Evolutionary conservation across 208 protist genomes (phyloP).

Genomic region (Leptomonas pyrrhocoris): DNA sequence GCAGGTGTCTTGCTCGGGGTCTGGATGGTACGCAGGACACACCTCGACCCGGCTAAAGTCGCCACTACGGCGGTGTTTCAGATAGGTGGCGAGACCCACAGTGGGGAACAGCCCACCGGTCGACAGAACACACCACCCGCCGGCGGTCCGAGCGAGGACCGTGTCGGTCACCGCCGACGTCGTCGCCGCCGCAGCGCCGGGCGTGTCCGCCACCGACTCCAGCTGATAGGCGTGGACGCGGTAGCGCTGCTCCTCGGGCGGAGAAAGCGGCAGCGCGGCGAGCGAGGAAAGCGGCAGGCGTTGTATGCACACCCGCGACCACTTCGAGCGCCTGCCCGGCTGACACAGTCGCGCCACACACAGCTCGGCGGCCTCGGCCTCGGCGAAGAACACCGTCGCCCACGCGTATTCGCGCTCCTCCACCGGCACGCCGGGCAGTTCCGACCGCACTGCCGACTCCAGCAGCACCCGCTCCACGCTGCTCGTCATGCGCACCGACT

Average conservation of each 20-base stretch:
- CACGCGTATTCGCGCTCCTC: conserved; percentile 35
- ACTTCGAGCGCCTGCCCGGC: conserved; percentile 36
- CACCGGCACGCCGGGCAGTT: conserved; percentile 10
- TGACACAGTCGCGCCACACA: conserved; percentile 32
- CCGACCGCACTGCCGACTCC: conserved; percentile 6
- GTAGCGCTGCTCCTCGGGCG: conserved; percentile 23
- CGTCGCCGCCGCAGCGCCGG: neutral
- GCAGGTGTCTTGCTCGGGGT: conserved; percentile 17
- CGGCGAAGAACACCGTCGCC: conserved; percentile 34
- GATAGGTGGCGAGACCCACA: conserved; percentile 24
- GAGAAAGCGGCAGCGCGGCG: conserved; percentile 13
- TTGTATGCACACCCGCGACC: conserved; percentile 29
- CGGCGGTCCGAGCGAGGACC: conserved; percentile 16
- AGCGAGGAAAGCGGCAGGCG: conserved; percentile 22
- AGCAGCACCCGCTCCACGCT: conserved; percentile 35
- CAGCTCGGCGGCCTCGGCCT: conserved; percentile 33
- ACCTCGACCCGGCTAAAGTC: conserved; percentile 28
- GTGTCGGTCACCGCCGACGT: conserved; percentile 12
- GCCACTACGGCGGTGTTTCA: conserved; percentile 18
- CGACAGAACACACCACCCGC: conserved; percentile 33
- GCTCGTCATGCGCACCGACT: conserved; percentile 41
- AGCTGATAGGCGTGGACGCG: conserved; percentile 36
- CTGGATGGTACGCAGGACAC: conserved; percentile 17
- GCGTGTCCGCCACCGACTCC: conserved; percentile 2
- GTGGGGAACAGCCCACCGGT: conserved; percentile 35